Evolutionary conservation across 768 basidiomycete genomes (phyloP), one percentile per base, ranked within the genome.

Genomic region (Kwoniella bestiolae): DNA sequence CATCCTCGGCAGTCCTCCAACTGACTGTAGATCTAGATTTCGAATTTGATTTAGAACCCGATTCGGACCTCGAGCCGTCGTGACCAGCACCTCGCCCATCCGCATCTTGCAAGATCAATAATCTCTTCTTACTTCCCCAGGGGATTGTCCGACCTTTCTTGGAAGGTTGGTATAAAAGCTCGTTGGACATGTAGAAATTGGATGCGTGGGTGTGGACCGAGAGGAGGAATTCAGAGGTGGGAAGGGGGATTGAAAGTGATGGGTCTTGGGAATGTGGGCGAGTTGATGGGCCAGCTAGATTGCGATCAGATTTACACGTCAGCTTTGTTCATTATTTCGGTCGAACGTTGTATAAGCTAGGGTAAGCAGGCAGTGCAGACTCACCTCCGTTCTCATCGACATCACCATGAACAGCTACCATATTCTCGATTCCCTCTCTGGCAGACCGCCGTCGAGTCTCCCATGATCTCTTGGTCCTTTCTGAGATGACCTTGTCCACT

Each of bases 91-190:
- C n/a, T n/a, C n/a, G n/a, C n/a, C n/a, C n/a, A n/a, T 60, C 9
- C 2, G 34, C 29, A 56, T 68, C 63, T 46, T 49, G 44, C 41
- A 57, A 12, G 56, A 66, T 29, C 52, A 53, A 34, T 6, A 62
- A 34, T 14, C 64, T 44, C 31, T 71, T 71, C 32, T 65, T 62
- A 46, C 61, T 63, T 28, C 59, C 66, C 70, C 70, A 68, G 25
- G 66, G 70, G 5, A 23, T 52, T 14, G 14, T 12, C 14, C 63
- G 44, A 11, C 23, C 56, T 61, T 45, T 53, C 38, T 60, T 67
- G 5, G 18, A 16, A n/a, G 62, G 63, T 16, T 32, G 25, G 31
- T 58, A 51, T 9, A 68, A 41, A 3, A 71, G 52, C 1, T 31
- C n/a, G 34, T 71, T 16, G 49, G 50, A 5, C 9, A 58, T 60